Conservation (phyloP, 495 filamentous ascomycete genomes). For the Neurospora cerealis region DNA sequence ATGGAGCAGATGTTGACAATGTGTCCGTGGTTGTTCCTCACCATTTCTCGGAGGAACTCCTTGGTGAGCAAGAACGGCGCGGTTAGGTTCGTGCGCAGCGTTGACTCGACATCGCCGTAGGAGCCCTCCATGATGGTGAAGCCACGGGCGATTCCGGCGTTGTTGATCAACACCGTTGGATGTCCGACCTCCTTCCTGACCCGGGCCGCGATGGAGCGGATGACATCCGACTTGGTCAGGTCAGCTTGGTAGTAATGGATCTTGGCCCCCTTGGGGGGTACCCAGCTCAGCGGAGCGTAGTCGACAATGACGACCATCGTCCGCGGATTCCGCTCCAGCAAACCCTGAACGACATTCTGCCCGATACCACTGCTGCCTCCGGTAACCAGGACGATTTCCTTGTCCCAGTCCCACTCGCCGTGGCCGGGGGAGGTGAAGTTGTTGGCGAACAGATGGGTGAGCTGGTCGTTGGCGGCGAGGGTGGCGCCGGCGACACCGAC, state of each 20-base stretch:
- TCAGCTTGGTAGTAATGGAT: slow-evolving; percentile 18
- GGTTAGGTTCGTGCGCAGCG: slow-evolving; percentile 14
- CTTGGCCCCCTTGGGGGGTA: slow-evolving; percentile 1
- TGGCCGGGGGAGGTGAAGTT: slow-evolving; percentile 11
- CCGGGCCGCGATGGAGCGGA: slow-evolving; percentile 7
- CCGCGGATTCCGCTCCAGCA: slow-evolving; percentile 10
- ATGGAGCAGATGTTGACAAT: slow-evolving; percentile 15
- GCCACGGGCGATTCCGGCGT: slow-evolving; percentile 14
- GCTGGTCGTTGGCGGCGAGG: slow-evolving; percentile 12
- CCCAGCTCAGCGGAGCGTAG: slow-evolving; percentile 13
- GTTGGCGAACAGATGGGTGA: slow-evolving; percentile 20
- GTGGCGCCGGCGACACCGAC: slow-evolving; percentile 8
- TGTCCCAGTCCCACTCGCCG: slow-evolving; percentile 17
- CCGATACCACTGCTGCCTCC: slow-evolving; percentile 19
- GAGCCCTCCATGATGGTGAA: slow-evolving; percentile 12
- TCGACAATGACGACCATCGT: slow-evolving; percentile 15
- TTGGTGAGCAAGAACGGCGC: slow-evolving; percentile 19
- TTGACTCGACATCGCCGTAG: slow-evolving; percentile 16
- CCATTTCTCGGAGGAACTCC: slow-evolving; percentile 20
- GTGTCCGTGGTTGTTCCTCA: slow-evolving; percentile 14
- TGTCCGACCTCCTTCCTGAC: slow-evolving; percentile 15
- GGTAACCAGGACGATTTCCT: slow-evolving; percentile 21
- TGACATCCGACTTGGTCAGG: slow-evolving; percentile 9
- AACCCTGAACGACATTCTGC: slow-evolving; percentile 6
- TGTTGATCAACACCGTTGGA: slow-evolving; percentile 21